Evolutionary conservation across 208 protist genomes (phyloP).

Genomic region (Acanthamoeba lenticulata): DNA sequence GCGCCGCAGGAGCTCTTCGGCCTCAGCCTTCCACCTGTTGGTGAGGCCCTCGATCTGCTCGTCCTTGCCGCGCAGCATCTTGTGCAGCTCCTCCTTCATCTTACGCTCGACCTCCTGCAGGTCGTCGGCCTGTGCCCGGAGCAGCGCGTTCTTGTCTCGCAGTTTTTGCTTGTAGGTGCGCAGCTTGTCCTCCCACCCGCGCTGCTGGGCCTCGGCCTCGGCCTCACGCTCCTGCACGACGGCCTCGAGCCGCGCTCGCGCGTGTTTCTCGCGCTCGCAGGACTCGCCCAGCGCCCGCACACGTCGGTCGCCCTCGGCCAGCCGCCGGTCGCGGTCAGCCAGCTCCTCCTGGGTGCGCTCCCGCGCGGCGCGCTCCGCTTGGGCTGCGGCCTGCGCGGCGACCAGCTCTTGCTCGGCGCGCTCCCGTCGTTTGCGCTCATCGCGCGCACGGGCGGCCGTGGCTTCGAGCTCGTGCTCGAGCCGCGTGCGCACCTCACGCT

Average conservation of each 20-base stretch:
- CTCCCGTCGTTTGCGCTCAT: neutral
- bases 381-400: neutral
- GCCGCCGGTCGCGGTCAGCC: neutral
- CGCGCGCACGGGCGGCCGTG: neutral
- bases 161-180: neutral
- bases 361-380: neutral
- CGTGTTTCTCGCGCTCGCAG: neutral
- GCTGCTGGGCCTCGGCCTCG: neutral
- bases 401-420: neutral
- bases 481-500: neutral
- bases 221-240: neutral
- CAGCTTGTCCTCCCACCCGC: neutral
- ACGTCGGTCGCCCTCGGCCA: neutral
- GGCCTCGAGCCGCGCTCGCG: neutral
- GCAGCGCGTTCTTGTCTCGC: neutral
- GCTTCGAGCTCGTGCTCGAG: neutral
- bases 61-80: neutral
- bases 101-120: neutral
- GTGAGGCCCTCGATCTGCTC: neutral
- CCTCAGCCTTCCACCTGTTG: neutral
- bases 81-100: neutral
- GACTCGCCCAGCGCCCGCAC: neutral
- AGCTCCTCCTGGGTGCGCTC: neutral
- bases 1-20: neutral
- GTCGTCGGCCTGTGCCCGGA: neutral